Conservation (phyloP, 139 green algal genomes). For the Coelastrella sp. region DNA sequence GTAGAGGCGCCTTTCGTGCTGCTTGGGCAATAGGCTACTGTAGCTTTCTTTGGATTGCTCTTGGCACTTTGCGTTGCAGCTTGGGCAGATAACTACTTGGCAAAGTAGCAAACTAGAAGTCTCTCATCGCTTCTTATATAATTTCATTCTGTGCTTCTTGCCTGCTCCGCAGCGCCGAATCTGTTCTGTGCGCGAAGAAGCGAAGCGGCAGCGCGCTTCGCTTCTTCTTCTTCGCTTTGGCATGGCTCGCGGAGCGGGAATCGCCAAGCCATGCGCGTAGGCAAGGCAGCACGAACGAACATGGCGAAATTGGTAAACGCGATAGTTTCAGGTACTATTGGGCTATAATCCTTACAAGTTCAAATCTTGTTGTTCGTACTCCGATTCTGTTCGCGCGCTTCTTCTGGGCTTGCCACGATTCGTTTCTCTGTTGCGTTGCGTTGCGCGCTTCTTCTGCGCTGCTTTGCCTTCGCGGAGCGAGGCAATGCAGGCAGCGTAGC, state of each 20-base stretch:
- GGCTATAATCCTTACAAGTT: conserved; percentile 16
- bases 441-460: not conserved
- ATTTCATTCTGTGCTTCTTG: no score
- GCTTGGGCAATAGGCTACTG: conserved; percentile 38
- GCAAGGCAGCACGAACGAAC: not conserved
- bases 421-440: not conserved
- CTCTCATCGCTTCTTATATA: no score
- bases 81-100: conserved; percentile 31
- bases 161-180: no score
- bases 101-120: not conserved
- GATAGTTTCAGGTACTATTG: conserved; percentile 31
- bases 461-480: not conserved
- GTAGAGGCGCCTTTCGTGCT: conserved; percentile 60
- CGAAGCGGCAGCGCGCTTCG: no score
- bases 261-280: no score
- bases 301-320: conserved; percentile 26
- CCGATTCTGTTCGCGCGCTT: not conserved
- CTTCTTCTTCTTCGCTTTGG: no score
- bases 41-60: conserved; percentile 39
- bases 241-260: no score
- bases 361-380: conserved; percentile 38
- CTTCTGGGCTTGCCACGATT: not conserved
- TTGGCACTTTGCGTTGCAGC: conserved; percentile 27
- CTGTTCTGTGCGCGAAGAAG: no score
- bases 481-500: not conserved